These are phyloP conservation scores for Tympanopsis confertula DNA, from an alignment of 2,329 filamentous ascomycete genomes.

Conservation along the genomic window DNA sequence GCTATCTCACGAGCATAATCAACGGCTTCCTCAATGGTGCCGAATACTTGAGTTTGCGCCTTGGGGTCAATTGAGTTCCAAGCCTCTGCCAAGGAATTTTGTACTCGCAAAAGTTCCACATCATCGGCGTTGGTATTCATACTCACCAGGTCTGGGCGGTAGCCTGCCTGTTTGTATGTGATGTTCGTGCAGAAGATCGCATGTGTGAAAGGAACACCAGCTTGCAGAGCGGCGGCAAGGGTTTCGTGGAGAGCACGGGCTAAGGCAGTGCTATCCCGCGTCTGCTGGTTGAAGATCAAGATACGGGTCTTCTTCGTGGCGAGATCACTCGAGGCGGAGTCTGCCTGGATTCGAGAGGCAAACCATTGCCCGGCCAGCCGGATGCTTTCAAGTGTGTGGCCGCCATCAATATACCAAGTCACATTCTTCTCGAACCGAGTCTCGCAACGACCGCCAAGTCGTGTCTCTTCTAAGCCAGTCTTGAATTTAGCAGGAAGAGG, in stretches of 20 bases:
- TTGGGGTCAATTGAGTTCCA: not conserved
- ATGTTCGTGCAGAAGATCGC: slow-evolving; percentile 1
- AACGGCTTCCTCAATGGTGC: slow-evolving; percentile 1
- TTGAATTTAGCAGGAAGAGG: slow-evolving; percentile 45
- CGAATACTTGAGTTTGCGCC: not conserved
- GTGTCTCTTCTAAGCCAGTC: slow-evolving; percentile 53
- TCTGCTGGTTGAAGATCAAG: slow-evolving; percentile 88
- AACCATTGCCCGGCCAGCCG: slow-evolving; percentile 71
- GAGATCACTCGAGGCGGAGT: slow-evolving; percentile 7
- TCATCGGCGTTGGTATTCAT: not conserved
- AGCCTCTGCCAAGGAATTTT: not conserved
- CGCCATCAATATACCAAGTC: slow-evolving; percentile 76
- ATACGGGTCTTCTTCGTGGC: slow-evolving; percentile 23
- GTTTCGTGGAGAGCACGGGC: not conserved
- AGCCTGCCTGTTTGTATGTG: not conserved
- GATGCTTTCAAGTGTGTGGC: slow-evolving; percentile 78
- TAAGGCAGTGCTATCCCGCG: slow-evolving; percentile 41
- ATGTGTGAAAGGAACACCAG: not conserved
- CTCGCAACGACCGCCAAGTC: slow-evolving; percentile 69
- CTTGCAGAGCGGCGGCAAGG: not conserved
- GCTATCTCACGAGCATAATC: not conserved
- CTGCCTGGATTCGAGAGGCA: slow-evolving; percentile 30
- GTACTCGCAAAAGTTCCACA: not conserved
- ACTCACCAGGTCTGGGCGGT: slow-evolving; percentile 1
- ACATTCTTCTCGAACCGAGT: slow-evolving; percentile 36